These are phyloP conservation scores for Heliocybe sulcata DNA, from an alignment of 1,284 basidiomycete species.

Conservation along the genomic window DNA sequence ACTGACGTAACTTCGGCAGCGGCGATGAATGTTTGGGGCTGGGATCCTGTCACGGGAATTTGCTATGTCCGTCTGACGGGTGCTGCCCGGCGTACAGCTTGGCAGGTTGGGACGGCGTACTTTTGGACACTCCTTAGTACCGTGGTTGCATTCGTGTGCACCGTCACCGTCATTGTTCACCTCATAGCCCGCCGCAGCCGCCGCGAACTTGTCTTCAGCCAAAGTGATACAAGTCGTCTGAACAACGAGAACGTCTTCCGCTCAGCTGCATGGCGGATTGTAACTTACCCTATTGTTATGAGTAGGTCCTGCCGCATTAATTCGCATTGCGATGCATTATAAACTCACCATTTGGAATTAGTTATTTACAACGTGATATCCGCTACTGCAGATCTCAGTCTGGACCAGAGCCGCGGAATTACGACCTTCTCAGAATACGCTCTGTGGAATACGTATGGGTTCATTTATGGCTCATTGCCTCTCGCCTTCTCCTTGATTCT, in stretches of 20 bases:
- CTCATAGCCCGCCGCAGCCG: not conserved
- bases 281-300: not conserved
- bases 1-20: not conserved
- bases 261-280: not conserved
- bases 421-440: not conserved
- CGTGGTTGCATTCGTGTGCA: not conserved
- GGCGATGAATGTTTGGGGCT: not conserved
- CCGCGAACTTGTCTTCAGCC: not conserved
- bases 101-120: not conserved
- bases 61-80: not conserved
- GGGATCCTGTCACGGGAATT: not conserved
- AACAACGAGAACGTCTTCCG: not conserved
- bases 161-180: not conserved
- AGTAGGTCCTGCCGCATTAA: not conserved
- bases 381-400: not conserved
- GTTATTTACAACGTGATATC: not conserved
- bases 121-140: not conserved
- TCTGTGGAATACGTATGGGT: not conserved
- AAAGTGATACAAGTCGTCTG: not conserved
- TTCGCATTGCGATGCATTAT: not conserved
- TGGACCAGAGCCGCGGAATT: not conserved
- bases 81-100: not conserved
- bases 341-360: not conserved
- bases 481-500: not conserved
- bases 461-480: not conserved